These are phyloP conservation scores for Rhizophagus clarus DNA, from an alignment of 192 early-diverging fungal species.

Conservation along the genomic window DNA sequence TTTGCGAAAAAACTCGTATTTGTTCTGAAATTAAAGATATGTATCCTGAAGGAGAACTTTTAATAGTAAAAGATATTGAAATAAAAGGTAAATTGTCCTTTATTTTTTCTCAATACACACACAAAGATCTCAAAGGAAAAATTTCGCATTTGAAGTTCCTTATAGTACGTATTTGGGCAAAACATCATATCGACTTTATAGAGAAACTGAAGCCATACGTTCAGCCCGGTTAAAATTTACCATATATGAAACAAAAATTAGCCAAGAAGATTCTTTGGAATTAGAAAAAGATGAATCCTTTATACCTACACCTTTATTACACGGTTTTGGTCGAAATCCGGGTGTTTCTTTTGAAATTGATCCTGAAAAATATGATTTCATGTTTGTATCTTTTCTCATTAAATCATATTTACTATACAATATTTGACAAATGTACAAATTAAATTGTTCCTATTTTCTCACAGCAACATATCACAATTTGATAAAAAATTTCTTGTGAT, in stretches of 20 bases:
- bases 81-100: not conserved
- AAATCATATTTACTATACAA: not conserved
- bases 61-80: conserved; percentile 2
- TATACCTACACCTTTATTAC: conserved; percentile 7
- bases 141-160: not conserved
- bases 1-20: not conserved
- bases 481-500: conserved; percentile 18
- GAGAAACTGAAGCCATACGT: not conserved
- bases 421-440: not conserved
- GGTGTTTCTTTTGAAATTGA: conserved; percentile 17
- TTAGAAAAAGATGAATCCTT: not conserved
- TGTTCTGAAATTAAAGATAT: not conserved
- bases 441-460: not conserved
- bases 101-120: too few relatives aligned
- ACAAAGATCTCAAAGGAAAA: too few relatives aligned
- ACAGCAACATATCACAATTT: conserved; percentile 16
- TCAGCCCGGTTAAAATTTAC: not conserved
- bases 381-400: not conserved
- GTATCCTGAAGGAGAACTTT: conserved; percentile 9
- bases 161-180: too few relatives aligned
- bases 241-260: conserved; percentile 6
- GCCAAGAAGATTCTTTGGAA: conserved; percentile 7
- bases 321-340: not conserved
- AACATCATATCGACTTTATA: not conserved
- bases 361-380: conserved; percentile 16